Evolutionary conservation across 352 stramenopile genomes (phyloP).

Genomic region (Aphanomyces stellatus): DNA sequence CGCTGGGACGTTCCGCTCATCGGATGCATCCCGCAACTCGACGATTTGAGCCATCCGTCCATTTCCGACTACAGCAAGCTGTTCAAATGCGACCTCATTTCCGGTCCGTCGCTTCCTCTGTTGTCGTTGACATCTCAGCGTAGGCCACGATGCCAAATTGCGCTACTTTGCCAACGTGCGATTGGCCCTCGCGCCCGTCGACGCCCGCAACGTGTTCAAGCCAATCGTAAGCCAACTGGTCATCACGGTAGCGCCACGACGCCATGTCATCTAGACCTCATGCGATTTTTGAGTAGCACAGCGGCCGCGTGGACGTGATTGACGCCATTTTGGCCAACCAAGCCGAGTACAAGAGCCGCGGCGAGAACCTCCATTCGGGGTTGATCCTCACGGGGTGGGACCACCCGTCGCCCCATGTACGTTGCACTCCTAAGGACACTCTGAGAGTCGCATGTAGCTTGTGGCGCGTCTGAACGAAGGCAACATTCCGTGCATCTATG

Average conservation of each 20-base stretch:
- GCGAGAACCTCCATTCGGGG: conserved; percentile 57
- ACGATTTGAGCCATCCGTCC: conserved; percentile 71
- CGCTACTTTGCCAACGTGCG: conserved; percentile 80
- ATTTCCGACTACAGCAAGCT: conserved; percentile 84
- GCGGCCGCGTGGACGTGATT: conserved; percentile 70
- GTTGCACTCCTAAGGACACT: background rate
- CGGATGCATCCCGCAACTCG: conserved; percentile 80
- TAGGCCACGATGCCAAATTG: conserved; percentile 55
- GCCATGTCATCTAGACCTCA: background rate
- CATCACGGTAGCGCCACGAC: conserved; percentile 51
- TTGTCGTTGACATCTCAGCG: background rate
- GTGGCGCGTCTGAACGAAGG: conserved; percentile 57
- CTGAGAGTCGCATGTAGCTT: conserved; percentile 28
- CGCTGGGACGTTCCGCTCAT: conserved; percentile 83
- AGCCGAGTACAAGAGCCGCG: conserved; percentile 50
- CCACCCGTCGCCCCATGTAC: conserved; percentile 35
- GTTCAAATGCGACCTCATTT: conserved; percentile 73
- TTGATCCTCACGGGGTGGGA: conserved; percentile 82
- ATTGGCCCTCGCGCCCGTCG: conserved; percentile 67
- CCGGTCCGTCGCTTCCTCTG: conserved; percentile 27
- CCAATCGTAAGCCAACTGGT: conserved; percentile 77
- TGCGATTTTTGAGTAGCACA: conserved; percentile 30
- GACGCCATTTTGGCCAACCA: conserved; percentile 82
- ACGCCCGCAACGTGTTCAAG: conserved; percentile 74
- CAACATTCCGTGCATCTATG: conserved; percentile 84